A percentile compares a stretch with the other conserved stretches of the same genome.
phyloP scores from a whole-genome alignment of 2,329 filamentous ascomycete genomes.

The Aspergillus fructus region DNA sequence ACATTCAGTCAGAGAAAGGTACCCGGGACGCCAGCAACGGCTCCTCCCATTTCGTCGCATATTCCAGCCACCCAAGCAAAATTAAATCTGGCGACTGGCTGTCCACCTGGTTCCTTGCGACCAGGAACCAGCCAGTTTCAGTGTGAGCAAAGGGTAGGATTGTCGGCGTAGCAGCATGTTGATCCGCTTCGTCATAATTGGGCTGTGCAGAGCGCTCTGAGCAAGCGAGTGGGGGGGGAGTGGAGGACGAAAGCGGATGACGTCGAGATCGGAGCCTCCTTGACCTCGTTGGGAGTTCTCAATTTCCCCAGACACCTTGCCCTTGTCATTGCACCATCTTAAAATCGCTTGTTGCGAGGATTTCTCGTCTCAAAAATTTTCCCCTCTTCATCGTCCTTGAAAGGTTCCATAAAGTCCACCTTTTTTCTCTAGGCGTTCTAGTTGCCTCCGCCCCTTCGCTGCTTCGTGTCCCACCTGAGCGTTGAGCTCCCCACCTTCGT shows the following conservation, averaged over 20 bases:
- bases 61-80: not conserved
- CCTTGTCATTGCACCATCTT: slow-evolving; percentile 2
- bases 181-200: slow-evolving; percentile 6
- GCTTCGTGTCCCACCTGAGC: not conserved
- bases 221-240: not conserved
- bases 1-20: too few relatives aligned
- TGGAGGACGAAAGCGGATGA: slow-evolving; percentile 1
- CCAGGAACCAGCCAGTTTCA: not conserved
- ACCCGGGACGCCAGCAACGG: not conserved
- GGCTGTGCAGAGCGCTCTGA: slow-evolving; percentile 1
- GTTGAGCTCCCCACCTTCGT: not conserved
- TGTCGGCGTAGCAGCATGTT: not conserved
- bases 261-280: slow-evolving; percentile 13
- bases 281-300: not conserved
- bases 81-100: not conserved
- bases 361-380: not conserved
- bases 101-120: not conserved
- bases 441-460: not conserved
- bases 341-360: not conserved
- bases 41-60: not conserved
- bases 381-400: slow-evolving; percentile 5
- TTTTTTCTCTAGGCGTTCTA: not conserved
- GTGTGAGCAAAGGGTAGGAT: not conserved
- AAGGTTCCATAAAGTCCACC: not conserved
- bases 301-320: slow-evolving; percentile 1